These are phyloP conservation scores for Marasmius oreades DNA, from an alignment of 1,284 basidiomycete genomes.

Conservation along the genomic window DNA sequence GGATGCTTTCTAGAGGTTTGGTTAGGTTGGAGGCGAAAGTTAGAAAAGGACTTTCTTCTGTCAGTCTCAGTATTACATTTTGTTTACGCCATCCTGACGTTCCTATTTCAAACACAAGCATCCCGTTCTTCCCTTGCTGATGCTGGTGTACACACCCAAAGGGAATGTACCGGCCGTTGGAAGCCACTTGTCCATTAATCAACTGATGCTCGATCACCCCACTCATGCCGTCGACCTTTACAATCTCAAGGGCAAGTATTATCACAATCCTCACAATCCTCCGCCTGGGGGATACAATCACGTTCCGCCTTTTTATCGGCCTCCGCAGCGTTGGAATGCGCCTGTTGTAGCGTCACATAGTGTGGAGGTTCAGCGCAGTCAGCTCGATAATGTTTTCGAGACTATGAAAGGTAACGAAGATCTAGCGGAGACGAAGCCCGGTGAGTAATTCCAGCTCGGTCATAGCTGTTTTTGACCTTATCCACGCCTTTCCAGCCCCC, in stretches of 20 bases:
- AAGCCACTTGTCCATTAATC: conserved; percentile 64
- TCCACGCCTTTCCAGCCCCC: conserved; percentile 44
- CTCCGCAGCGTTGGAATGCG: conserved; percentile 56
- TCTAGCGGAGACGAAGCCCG: conserved; percentile 79
- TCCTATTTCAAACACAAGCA: conserved; percentile 41
- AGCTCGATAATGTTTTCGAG: conserved; percentile 93
- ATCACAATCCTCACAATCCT: conserved; percentile 87
- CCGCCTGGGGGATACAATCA: conserved; percentile 65
- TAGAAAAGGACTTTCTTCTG: conserved; percentile 56
- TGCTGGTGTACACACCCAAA: conserved; percentile 90
- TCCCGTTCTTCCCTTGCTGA: conserved; percentile 76
- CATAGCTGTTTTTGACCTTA: conserved; percentile 5
- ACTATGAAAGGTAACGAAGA: conserved; percentile 86
- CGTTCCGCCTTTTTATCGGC: conserved; percentile 25
- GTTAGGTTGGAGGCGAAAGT: conserved; percentile 83
- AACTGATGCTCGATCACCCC: conserved; percentile 82
- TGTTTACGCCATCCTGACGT: conserved; percentile 5
- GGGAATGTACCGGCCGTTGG: conserved; percentile 85
- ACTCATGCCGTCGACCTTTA: conserved; percentile 50
- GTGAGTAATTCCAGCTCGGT: conserved; percentile 40
- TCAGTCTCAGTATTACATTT: conserved; percentile 34
- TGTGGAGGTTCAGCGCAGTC: conserved; percentile 88
- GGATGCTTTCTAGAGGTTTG: conserved; percentile 79
- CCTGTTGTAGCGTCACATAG: conserved; percentile 68
- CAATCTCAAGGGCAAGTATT: conserved; percentile 65